Evolutionary conservation across 2,329 filamentous ascomycete genomes (phyloP).

Genomic region (Aspergillus floridensis): DNA sequence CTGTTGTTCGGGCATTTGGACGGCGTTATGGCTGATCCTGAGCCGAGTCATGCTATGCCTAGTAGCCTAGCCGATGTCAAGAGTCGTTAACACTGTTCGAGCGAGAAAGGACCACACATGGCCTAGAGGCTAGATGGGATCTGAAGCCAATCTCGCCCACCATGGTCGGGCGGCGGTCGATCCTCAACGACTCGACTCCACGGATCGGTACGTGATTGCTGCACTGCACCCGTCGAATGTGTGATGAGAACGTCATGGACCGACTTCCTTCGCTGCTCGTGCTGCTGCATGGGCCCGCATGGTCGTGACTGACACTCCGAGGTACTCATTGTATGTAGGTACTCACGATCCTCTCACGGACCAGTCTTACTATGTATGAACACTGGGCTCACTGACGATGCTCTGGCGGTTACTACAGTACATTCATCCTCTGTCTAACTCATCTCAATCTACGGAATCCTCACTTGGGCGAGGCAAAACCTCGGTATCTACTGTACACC

Average conservation of each 20-base stretch:
- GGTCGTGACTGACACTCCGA: background rate
- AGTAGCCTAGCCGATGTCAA: background rate
- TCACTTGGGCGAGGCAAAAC: background rate
- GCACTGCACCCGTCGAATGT: background rate
- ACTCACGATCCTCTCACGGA: too few relatives aligned
- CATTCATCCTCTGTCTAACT: background rate
- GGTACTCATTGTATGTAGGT: background rate
- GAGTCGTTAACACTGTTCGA: too few relatives aligned
- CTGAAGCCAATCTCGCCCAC: background rate
- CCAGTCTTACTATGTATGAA: background rate
- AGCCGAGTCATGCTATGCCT: conserved; percentile 6
- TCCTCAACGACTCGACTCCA: background rate
- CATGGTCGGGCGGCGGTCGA: background rate
- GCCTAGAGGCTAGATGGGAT: background rate
- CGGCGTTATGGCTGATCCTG: background rate
- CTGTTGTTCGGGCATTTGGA: background rate
- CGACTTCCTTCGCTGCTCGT: background rate
- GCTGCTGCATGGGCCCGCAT: background rate
- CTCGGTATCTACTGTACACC: background rate
- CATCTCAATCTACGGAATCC: background rate
- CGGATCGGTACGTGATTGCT: background rate
- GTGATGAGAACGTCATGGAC: background rate
- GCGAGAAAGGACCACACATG: too few relatives aligned
- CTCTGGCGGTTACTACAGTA: background rate
- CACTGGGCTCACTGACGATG: background rate